A percentile compares a stretch with the other conserved stretches of the same genome.
Conservation (phyloP, 2,329 filamentous ascomycete genomes). For the Diaporthe longicolla region DNA sequence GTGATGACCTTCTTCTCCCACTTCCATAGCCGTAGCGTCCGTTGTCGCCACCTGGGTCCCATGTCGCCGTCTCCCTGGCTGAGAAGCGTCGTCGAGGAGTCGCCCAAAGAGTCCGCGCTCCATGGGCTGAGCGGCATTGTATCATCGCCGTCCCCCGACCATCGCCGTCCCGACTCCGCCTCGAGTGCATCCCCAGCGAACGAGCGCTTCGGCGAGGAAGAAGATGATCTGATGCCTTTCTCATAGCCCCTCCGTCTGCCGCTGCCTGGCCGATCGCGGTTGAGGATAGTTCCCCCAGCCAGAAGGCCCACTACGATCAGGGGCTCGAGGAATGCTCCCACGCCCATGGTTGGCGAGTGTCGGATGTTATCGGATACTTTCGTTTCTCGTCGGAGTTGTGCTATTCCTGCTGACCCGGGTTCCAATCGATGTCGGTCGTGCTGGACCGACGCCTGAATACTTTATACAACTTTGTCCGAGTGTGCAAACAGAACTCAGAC, state of each 20-base stretch:
- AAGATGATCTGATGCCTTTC: slow-evolving; percentile 39
- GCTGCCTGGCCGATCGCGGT: slow-evolving; percentile 58
- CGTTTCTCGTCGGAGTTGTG: not conserved
- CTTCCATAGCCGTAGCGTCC: slow-evolving; percentile 55
- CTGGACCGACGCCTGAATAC: not conserved
- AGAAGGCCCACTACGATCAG: slow-evolving; percentile 71
- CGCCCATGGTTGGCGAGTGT: slow-evolving; percentile 53
- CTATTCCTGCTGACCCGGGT: not conserved
- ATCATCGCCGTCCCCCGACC: slow-evolving; percentile 42
- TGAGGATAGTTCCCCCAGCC: slow-evolving; percentile 73
- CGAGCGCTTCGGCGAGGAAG: slow-evolving; percentile 46
- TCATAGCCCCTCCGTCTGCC: slow-evolving; percentile 10
- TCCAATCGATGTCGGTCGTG: not conserved
- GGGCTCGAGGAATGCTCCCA: slow-evolving; percentile 72
- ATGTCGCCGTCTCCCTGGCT: slow-evolving; percentile 40
- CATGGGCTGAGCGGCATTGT: slow-evolving; percentile 38
- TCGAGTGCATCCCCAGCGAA: slow-evolving; percentile 49
- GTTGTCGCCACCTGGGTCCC: slow-evolving; percentile 45
- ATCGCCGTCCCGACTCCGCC: slow-evolving; percentile 45
- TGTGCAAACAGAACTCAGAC: not conserved
- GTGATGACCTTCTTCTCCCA: slow-evolving; percentile 64
- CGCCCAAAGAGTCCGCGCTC: slow-evolving; percentile 43
- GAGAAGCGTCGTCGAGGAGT: slow-evolving; percentile 46
- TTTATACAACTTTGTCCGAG: not conserved
- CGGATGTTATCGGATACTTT: not conserved